Evolutionary conservation across 2,329 filamentous ascomycete species (phyloP), one percentile per base, ranked within the genome.

Genomic region (Trichoderma atroviride): DNA sequence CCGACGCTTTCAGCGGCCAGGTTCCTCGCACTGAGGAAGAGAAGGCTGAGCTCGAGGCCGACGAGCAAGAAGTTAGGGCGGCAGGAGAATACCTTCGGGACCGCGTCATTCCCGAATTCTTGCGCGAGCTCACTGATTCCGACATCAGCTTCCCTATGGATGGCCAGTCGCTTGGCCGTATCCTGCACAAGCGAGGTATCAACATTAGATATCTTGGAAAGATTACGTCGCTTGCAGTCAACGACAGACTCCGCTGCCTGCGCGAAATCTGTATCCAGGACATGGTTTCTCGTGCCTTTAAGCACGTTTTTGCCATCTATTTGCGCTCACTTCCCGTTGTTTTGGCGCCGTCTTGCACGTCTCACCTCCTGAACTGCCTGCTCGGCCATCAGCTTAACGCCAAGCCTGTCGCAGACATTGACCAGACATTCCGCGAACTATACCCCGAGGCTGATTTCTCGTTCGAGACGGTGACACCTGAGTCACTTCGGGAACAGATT

Each of bases 81-180:
- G 93, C 93, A 35, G 96, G 94, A 82, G 85, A 89, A 65, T 94
- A 92, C 79, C 85, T 99, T 61, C 88, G 89, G 10, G 85, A 89
- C 10, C 90, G 91, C 70, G 88, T 93, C 67, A 91, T 99, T 73
- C 94, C 95, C n/a, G 88, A 91, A 68, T 85, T 99, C 69, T 82
- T 98, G 69, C 89, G 91, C 71, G 95, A 99, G 76, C 87, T 99
- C 70, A 91, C 92, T 77, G 93, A 97, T 73, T 94, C 93, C 7
- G 95, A 99, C 74, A 91, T 97, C 73, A 96, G 95, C 75, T 98
- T 98, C 84, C 96, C 96, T 14, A 97, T 98, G 93, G 96, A 99
- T 75, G 96, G 96, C n/a, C 88, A 92, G 76, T 97, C 95, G 24
- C 85, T 99, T 70, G 93, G 91, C 75, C 89, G 90, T 73, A 87